Evolutionary conservation across 2,329 filamentous ascomycete genomes (phyloP).

Genomic region (Botrytis aclada): DNA sequence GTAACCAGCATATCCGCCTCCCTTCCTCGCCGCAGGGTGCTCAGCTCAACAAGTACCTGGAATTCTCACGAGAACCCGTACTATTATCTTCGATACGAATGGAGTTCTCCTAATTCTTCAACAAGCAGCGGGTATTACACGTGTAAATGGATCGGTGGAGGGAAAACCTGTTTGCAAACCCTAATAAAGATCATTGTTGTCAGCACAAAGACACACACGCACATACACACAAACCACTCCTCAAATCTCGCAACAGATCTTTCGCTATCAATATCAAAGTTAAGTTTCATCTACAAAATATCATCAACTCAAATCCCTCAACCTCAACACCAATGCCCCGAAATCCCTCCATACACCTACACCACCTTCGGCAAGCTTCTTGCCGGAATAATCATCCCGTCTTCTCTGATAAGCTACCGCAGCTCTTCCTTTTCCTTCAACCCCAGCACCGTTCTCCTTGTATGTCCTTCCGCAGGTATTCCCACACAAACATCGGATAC

Average conservation of each 20-base stretch:
- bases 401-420: constrained; percentile 46
- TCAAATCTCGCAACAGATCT: constrained; percentile 64
- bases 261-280: constrained; percentile 60
- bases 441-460: constrained; percentile 42
- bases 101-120: constrained; percentile 37
- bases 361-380: too few species aligned
- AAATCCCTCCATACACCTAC: constrained; percentile 16
- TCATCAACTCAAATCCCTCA: constrained; percentile 63
- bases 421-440: constrained; percentile 44
- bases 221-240: constrained; percentile 51
- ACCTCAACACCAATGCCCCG: too few species aligned
- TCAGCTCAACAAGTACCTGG: constrained; percentile 32
- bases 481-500: background rate
- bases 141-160: constrained; percentile 31
- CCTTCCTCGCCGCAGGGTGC: constrained; percentile 32
- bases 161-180: constrained; percentile 28
- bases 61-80: constrained; percentile 30
- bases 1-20: constrained; percentile 27
- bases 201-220: too few species aligned
- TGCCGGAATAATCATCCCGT: constrained; percentile 32
- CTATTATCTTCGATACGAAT: constrained; percentile 36
- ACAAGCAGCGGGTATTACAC: constrained; percentile 32
- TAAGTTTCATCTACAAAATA: constrained; percentile 51
- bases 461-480: constrained; percentile 32
- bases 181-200: constrained; percentile 27